phyloP scores from a whole-genome alignment of 129 eudicot genomes.

The Centrapalus pauciflorus region DNA sequence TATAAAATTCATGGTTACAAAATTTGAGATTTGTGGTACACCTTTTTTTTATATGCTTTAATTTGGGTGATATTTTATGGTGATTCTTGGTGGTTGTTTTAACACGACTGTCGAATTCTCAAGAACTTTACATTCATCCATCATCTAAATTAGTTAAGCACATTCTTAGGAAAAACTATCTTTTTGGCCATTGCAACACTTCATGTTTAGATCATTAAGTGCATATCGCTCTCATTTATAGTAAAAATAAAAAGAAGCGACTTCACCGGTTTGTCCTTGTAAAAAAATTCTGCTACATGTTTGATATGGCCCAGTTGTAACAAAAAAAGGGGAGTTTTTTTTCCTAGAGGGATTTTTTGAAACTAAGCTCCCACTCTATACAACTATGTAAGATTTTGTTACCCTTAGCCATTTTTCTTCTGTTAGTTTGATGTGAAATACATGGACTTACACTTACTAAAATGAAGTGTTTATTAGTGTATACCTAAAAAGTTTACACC shows the following conservation, averaged over 20 bases:
- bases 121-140: constrained; percentile 95
- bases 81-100: constrained; percentile 15
- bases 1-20: background rate
- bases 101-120: constrained; percentile 80
- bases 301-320: no score
- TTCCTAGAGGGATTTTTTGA: no score
- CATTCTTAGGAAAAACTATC: background rate
- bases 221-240: background rate
- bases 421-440: no score
- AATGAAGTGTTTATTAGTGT: no score
- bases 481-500: no score
- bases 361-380: no score
- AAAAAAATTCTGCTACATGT: no score
- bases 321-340: no score
- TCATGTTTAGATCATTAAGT: background rate
- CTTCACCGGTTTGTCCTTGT: background rate
- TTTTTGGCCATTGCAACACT: background rate
- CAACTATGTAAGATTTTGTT: no score
- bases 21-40: background rate
- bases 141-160: constrained; percentile 78
- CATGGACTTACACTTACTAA: no score
- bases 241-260: background rate
- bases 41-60: background rate
- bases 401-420: no score
- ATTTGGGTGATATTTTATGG: background rate